phyloP scores from a whole-genome alignment of 2,329 filamentous ascomycete species.

The Hansfordia pulvinata region DNA sequence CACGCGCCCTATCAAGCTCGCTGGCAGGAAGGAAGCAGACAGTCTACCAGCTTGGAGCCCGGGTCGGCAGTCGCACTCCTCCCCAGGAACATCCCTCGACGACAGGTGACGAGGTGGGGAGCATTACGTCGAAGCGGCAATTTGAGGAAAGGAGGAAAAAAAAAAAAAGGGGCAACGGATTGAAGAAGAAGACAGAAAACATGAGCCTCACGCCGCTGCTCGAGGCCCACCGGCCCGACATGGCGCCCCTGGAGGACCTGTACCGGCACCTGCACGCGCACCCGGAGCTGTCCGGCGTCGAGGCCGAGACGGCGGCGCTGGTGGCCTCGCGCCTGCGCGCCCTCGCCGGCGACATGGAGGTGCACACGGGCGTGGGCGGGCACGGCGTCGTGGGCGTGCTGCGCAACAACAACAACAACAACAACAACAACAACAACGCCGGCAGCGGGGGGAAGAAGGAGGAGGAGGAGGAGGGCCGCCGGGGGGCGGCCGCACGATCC shows the following conservation, averaged over 20 bases:
- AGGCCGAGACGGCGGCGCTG: constrained; percentile 7
- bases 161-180: no score
- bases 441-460: not conserved
- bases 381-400: constrained; percentile 11
- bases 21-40: no score
- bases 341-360: constrained; percentile 5
- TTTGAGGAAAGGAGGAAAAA: no score
- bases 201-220: not conserved
- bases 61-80: no score
- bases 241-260: not conserved
- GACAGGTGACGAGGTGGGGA: no score
- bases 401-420: constrained; percentile 2
- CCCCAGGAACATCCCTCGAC: no score
- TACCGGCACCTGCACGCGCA: constrained; percentile 10
- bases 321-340: constrained; percentile 4
- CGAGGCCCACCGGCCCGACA: constrained; percentile 1
- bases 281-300: constrained; percentile 10
- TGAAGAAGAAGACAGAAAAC: no score
- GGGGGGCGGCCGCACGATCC: constrained; percentile 17
- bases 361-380: constrained; percentile 10
- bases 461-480: no score
- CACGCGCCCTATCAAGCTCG: no score
- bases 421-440: not conserved
- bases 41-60: no score
- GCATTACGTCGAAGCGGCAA: no score